These are phyloP conservation scores for Coniochaeta hoffmannii DNA, from an alignment of 2,329 filamentous ascomycete species.

Conservation along the genomic window DNA sequence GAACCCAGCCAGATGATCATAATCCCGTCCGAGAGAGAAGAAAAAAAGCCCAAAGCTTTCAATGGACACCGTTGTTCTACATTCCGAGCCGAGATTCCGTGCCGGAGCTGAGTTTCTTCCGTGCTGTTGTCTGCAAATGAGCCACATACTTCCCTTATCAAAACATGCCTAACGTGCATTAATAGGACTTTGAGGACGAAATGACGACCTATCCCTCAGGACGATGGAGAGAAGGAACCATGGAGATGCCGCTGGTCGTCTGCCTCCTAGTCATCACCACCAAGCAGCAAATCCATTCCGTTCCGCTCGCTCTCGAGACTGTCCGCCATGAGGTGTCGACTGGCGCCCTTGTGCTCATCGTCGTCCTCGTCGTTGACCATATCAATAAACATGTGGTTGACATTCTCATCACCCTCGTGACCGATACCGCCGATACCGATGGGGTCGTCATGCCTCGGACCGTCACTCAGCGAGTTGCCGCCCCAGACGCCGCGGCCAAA, in stretches of 20 bases:
- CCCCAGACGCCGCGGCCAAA: constrained; percentile 44
- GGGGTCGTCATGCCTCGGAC: constrained; percentile 15
- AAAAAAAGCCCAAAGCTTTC: not conserved
- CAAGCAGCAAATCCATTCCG: constrained; percentile 36
- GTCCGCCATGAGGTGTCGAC: constrained; percentile 26
- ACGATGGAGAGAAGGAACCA: not conserved
- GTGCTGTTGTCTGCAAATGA: not conserved
- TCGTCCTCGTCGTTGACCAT: constrained; percentile 46
- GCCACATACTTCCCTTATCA: not conserved
- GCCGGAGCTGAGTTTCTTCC: not conserved
- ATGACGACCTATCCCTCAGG: not conserved
- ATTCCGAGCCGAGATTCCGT: not conserved
- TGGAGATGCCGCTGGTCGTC: not conserved
- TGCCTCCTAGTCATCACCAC: constrained; percentile 30
- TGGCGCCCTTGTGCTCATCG: constrained; percentile 22
- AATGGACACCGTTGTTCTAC: not conserved
- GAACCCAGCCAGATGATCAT: not conserved
- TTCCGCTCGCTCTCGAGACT: constrained; percentile 38
- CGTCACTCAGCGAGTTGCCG: constrained; percentile 3
- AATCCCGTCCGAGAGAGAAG: not conserved
- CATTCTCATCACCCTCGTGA: constrained; percentile 37
- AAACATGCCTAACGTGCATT: not conserved
- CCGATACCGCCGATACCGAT: constrained; percentile 18
- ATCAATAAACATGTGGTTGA: constrained; percentile 49
- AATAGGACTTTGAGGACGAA: not conserved